Evolutionary conservation across 345 rosid genomes (phyloP), one percentile per base, ranked within the genome.

Genomic region (Linum tenue): DNA sequence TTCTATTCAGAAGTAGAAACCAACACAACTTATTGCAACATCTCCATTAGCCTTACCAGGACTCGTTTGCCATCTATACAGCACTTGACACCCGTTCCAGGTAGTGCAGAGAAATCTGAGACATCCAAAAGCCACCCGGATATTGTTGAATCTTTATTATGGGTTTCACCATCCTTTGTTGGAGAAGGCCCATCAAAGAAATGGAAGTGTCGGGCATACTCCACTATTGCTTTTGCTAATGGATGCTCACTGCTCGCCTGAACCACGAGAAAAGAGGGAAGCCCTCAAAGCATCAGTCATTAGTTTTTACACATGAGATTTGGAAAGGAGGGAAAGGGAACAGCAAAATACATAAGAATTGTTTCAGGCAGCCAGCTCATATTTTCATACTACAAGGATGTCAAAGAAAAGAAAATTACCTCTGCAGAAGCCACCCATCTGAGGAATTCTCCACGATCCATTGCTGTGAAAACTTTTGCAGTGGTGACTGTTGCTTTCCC

Each of bases 221-320:
- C 96, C 77, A 91, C 80, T 48, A 91, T 78, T 77, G 97, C 96
- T 79, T 80, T 91, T 48, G 82, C 97, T 71, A 91, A 71, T 37
- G 99, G 99, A 75, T 95, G 99, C 68, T 95, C 99, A 76, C 99
- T 95, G 85, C 91, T 88, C 73, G 90, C 95, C 97, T 94, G 76
- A 61, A 35, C 39, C 72, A 77, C 57, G 62, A 56, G 50, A 41
- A 64, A 42, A 9, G 7, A 42, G 44, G 44, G 44, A 4, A 42
- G 44, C 9, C 44, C 44, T 42, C 44, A 22, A 22, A 22, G 31
- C 31, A 22, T 22, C 31, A 22, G 31, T 22, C 31, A 22, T 22
- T 22, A 22, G 1, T 22, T 22, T 22, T 22, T 22, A 22, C 31
- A 22, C 31, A 22, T 22, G 31, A 22, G 31, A 22, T 22, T 22